Percentiles rank a stretch among this genome's conserved stretches.
These are phyloP conservation scores for Cytospora leucostoma DNA, from an alignment of 2,329 filamentous ascomycete species.

Conservation along the genomic window DNA sequence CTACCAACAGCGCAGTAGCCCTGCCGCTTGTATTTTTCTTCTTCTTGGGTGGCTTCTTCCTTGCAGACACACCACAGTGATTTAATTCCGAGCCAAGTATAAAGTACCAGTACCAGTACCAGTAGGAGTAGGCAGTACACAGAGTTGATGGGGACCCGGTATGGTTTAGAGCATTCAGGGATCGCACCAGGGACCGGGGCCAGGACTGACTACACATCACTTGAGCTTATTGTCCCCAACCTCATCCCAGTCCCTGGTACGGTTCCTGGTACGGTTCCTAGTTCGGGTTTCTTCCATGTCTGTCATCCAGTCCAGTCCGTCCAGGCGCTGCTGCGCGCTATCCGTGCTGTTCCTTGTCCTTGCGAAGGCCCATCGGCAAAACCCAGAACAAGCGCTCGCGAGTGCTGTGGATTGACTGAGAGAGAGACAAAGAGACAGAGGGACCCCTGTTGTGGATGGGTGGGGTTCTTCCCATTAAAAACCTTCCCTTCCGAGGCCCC, in stretches of 20 bases:
- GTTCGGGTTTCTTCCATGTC: too few species aligned
- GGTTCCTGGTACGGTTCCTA: too few species aligned
- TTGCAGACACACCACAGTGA: constrained; percentile 7
- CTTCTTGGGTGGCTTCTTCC: constrained; percentile 17
- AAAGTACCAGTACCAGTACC: constrained; percentile 8
- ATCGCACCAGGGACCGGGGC: constrained; percentile 6
- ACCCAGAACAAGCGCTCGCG: too few species aligned
- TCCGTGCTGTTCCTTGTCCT: background rate
- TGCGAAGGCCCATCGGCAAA: background rate
- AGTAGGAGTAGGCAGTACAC: background rate
- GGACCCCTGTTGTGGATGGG: background rate
- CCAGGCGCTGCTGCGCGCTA: too few species aligned
- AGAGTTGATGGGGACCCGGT: constrained; percentile 15
- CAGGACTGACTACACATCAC: constrained; percentile 1
- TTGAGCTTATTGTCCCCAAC: background rate
- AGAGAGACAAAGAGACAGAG: background rate
- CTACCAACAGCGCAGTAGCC: constrained; percentile 3
- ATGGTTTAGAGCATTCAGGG: constrained; percentile 13
- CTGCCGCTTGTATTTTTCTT: constrained; percentile 1
- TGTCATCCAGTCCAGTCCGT: too few species aligned
- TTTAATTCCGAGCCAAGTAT: constrained; percentile 18
- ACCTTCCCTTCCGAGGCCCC: constrained; percentile 6
- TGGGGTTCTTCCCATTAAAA: constrained; percentile 15
- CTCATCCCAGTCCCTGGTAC: too few species aligned
- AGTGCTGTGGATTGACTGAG: background rate